Conservation (phyloP, 495 filamentous ascomycete genomes). For the Parachaetomium inaequale region DNA sequence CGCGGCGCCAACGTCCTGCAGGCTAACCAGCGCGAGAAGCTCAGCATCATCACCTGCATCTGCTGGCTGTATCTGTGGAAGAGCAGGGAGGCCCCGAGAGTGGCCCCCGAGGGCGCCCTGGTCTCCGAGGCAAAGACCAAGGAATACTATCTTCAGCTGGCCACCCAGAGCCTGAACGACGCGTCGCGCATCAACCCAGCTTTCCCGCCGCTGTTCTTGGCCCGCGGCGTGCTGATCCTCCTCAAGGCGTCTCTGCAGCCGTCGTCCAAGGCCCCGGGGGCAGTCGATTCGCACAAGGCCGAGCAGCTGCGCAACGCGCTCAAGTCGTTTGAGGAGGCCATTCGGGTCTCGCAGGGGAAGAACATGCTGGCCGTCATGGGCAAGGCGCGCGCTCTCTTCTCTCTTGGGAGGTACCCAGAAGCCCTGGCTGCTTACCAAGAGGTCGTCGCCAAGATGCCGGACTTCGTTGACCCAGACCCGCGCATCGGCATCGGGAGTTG, state of each 20-base stretch:
- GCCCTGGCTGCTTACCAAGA: slow-evolving; percentile 82
- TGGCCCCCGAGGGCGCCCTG: slow-evolving; percentile 56
- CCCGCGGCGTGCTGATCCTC: slow-evolving; percentile 85
- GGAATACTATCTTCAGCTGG: slow-evolving; percentile 86
- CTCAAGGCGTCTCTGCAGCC: slow-evolving; percentile 81
- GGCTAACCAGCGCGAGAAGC: slow-evolving; percentile 71
- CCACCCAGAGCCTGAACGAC: slow-evolving; percentile 86
- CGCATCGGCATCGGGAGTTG: slow-evolving; percentile 93
- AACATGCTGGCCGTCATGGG: slow-evolving; percentile 91
- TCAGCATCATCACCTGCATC: slow-evolving; percentile 75
- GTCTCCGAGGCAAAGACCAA: slow-evolving; percentile 77
- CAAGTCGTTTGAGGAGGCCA: slow-evolving; percentile 91
- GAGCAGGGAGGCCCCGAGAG: slow-evolving; percentile 83
- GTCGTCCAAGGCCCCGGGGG: slow-evolving; percentile 62
- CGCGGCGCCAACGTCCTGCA: slow-evolving; percentile 75
- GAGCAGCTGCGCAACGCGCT: slow-evolving; percentile 76
- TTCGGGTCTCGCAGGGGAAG: slow-evolving; percentile 71
- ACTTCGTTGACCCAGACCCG: slow-evolving; percentile 90
- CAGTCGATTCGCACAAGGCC: slow-evolving; percentile 68
- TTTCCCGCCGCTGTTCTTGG: slow-evolving; percentile 81
- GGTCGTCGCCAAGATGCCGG: slow-evolving; percentile 75
- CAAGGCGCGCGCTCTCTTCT: slow-evolving; percentile 77
- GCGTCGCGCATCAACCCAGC: slow-evolving; percentile 89
- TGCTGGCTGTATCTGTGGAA: slow-evolving; percentile 94
- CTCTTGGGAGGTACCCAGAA: slow-evolving; percentile 76